A percentile compares a stretch with the other conserved stretches of the same genome.
Evolutionary conservation across 2,329 filamentous ascomycete genomes (phyloP).

Genomic region (Penicillium janthinellum): DNA sequence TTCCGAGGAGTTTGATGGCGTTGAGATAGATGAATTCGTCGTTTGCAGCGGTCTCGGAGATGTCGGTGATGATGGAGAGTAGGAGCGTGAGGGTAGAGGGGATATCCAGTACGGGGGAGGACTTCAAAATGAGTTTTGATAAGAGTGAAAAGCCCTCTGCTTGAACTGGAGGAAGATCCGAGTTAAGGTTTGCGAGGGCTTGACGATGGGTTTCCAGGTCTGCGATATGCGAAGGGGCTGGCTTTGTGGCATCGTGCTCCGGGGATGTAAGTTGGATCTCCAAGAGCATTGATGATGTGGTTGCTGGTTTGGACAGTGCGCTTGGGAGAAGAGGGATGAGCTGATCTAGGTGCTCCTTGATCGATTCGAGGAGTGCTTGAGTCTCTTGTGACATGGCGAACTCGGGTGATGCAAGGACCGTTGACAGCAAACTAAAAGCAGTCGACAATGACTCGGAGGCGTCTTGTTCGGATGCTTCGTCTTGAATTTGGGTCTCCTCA

Average conservation of each 20-base stretch:
- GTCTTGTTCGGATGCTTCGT: conserved; percentile 25
- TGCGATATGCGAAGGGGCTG: conserved; percentile 29
- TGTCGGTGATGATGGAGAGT: conserved; percentile 42
- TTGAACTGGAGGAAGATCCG: conserved; percentile 45
- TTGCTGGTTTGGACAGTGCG: conserved; percentile 40
- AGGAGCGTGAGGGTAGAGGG: conserved; percentile 45
- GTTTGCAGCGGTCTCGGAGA: conserved; percentile 33
- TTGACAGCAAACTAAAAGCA: conserved; percentile 47
- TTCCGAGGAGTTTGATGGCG: conserved; percentile 45
- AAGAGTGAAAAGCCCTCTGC: conserved; percentile 47
- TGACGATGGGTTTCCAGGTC: conserved; percentile 47
- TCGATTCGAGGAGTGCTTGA: conserved; percentile 31
- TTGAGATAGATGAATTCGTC: conserved; percentile 50
- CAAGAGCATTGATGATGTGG: conserved; percentile 46
- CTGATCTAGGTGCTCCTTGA: conserved; percentile 41
- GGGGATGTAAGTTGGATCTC: conserved; percentile 42
- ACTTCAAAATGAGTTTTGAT: conserved; percentile 41
- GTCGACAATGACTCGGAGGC: conserved; percentile 42
- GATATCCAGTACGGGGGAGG: conserved; percentile 48
- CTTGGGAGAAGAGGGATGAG: conserved; percentile 38
- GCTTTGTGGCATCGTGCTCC: conserved; percentile 24
- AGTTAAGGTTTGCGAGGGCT: conserved; percentile 44
- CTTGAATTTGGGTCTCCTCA: conserved; percentile 18
- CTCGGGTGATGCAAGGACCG: conserved; percentile 45
- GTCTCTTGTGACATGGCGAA: conserved; percentile 38